These are phyloP conservation scores for Colletotrichum truncatum DNA, from an alignment of 2,329 filamentous ascomycete genomes.

Conservation along the genomic window DNA sequence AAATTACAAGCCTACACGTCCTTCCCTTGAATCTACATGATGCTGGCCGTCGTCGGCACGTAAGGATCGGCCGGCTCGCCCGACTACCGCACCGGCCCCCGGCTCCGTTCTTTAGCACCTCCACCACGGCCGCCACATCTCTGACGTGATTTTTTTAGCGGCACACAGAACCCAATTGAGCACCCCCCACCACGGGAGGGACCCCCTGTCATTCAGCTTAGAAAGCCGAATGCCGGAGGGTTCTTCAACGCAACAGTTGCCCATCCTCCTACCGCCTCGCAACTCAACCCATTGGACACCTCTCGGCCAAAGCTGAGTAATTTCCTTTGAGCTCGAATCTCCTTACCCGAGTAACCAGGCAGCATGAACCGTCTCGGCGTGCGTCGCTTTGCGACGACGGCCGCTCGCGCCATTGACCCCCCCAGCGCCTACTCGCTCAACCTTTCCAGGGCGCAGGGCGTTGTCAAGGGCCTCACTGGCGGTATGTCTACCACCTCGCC, in stretches of 20 bases:
- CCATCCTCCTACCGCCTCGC: neutral
- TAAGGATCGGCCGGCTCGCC: neutral
- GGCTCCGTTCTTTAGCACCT: constrained; percentile 2
- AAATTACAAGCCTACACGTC: too few species aligned
- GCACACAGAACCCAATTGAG: constrained; percentile 24
- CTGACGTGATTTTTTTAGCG: constrained; percentile 21
- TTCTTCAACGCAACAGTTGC: neutral
- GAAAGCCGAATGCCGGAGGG: constrained; percentile 28
- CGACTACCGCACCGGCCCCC: constrained; percentile 7
- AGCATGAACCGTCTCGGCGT: constrained; percentile 76
- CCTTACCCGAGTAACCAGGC: constrained; percentile 9
- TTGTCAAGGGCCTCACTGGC: constrained; percentile 81
- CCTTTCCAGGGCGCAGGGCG: constrained; percentile 82
- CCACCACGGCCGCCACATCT: constrained; percentile 5
- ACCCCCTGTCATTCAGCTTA: neutral
- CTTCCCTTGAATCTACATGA: too few species aligned
- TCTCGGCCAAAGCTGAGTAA: neutral
- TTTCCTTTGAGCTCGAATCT: neutral
- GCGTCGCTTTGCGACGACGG: constrained; percentile 73
- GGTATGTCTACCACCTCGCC: constrained; percentile 68
- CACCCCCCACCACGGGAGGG: constrained; percentile 18
- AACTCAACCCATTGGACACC: neutral
- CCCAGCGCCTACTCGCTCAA: constrained; percentile 71
- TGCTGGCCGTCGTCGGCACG: neutral
- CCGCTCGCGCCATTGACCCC: constrained; percentile 53